Conservation (phyloP, 371 early-diverging fungal species). For the Choanephora cucurbitarum region DNA sequence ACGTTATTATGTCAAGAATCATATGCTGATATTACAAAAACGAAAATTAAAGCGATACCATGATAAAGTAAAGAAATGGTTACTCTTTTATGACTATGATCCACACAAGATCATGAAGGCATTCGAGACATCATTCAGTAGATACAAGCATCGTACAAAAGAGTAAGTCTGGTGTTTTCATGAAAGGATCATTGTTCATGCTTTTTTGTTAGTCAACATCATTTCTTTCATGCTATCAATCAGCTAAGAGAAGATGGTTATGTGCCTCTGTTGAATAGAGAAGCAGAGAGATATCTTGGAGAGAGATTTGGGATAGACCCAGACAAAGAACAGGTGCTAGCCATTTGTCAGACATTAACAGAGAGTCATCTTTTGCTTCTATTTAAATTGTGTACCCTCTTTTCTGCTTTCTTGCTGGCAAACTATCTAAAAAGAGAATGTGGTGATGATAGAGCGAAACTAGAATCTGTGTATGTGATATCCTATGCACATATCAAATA, state of each 20-base stretch:
- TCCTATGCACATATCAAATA: too few species aligned
- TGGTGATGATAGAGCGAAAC: not conserved
- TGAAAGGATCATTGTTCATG: too few species aligned
- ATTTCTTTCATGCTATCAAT: not conserved
- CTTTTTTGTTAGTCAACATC: not conserved
- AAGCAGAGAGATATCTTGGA: not conserved
- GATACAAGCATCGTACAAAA: not conserved
- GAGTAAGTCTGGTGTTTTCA: not conserved
- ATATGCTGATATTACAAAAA: slow-evolving; percentile 7
- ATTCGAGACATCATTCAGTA: not conserved
- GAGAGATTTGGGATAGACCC: not conserved
- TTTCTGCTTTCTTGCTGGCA: not conserved
- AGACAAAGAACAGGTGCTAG: not conserved
- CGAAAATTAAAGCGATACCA: slow-evolving; percentile 9
- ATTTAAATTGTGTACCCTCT: not conserved
- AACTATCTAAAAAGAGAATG: not conserved
- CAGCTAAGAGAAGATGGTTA: not conserved
- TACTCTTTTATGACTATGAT: not conserved
- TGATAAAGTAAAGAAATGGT: slow-evolving; percentile 4
- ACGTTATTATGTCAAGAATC: slow-evolving; percentile 15
- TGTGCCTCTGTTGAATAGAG: not conserved
- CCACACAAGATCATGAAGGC: not conserved
- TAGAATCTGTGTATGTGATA: not conserved
- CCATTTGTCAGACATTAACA: not conserved
- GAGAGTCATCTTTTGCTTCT: not conserved